Base-by-base conservation (phyloP, 257 asterid species). In the Rauvolfia tetraphylla region DNA sequence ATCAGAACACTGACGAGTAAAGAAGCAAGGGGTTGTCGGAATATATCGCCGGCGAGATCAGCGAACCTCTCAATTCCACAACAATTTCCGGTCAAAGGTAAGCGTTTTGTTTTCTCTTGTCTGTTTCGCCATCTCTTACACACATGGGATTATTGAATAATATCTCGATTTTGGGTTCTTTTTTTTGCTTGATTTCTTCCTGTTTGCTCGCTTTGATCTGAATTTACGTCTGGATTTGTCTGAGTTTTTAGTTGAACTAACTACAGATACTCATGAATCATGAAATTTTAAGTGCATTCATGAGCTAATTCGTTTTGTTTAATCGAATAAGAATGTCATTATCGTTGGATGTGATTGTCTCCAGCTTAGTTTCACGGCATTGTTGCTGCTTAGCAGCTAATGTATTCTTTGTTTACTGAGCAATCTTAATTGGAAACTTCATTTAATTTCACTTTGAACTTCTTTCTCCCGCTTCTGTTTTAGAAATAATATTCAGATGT, bases 401-500 rank as follows among this genome's bases (percentile, higher is more conserved):
- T 62, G 68, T 25, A 18, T 54, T 13, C 53, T 3, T 56, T 66
- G 14, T 72, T 18, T 38, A 36, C 3, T 33, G 71, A 11, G 15
- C 9, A 46, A 65, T 36, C 44, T 34, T 65, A 15, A 17, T 65
- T 20, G 71, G 5, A 63, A 65, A 65, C 39, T 4, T 36, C 46
- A 22, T 65, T 36, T 65, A 20, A 33, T 62, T 62, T 62, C 2
- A 25, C 48, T 36, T n/a, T 29, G 27, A 71, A 46, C 18, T 44
- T 12, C 42, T 70, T 9, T 57, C 17, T 51, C 1, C 13, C 31
- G 22, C 49, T 53, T 10, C 68, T 31, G 56, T 53, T 79, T 74
- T 82, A 38, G 31, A 67, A 65, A 10, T 7, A 27, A 84, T 86
- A 78, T 87, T 83, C 51, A 82, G 79, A 94, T 94, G 98, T 82